Evolutionary conservation across 148 eudicot species (phyloP), one percentile per base, ranked within the genome.

Genomic region (Dianthus caryophyllus): DNA sequence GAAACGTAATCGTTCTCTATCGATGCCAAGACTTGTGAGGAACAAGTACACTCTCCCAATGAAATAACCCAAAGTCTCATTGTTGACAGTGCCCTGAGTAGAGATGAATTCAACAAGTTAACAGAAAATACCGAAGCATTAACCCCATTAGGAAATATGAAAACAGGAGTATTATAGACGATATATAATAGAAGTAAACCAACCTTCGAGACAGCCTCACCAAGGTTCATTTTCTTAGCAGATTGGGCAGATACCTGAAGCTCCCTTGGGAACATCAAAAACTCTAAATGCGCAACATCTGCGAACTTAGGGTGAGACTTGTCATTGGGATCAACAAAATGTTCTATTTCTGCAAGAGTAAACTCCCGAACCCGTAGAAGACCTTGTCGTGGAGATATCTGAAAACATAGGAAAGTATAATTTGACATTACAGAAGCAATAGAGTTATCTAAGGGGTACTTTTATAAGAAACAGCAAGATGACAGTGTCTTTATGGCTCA

Each of bases 361-460:
- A 93, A 93, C 65, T 93, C 98, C 39, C 97, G 95, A 61, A 93
- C 97, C 84, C 98, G 79, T 41, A 93, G 78, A 66, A 93, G 91
- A 70, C 98, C 98, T 86, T 93, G 97, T 38, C 98, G 83, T 38
- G 98, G 98, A 61, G 97, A 93, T 77, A 93, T 93, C 98, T 93
- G 81, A n/a, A n/a, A n/a, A n/a, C n/a, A n/a, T n/a, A n/a, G n/a
- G 64, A 80, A 74, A 57, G 15, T 36, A 21, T n/a, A 63, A 49
- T 18, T 52, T 24, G 38, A 3, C 38, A 26, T 16, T 18, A 13
- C 13, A 63, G 54, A 38, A 67, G 12, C 29, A 39, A 17, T 22
- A 14, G 39, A 14, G 26, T 31, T n/a, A n/a, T n/a, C n/a, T n/a
- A n/a, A n/a, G n/a, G n/a, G n/a, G n/a, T n/a, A n/a, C n/a, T n/a